A percentile compares a stretch with the other conserved stretches of the same genome.
phyloP scores from a whole-genome alignment of 2,329 filamentous ascomycete species.

The Ustulina deusta region DNA sequence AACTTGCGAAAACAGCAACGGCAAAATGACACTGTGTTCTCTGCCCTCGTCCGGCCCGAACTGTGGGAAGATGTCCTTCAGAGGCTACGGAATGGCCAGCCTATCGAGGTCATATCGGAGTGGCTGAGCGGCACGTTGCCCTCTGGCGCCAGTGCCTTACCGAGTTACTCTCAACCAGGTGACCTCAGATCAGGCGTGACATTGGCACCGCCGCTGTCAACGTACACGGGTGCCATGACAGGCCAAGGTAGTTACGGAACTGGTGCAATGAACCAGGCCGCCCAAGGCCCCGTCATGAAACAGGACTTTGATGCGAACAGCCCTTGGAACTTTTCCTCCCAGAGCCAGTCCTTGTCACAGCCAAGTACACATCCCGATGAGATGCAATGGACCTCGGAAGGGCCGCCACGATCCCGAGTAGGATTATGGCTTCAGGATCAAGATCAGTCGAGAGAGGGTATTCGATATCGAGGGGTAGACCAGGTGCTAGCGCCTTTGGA shows the following conservation, averaged over 20 bases:
- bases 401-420: constrained; percentile 60
- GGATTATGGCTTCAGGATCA: constrained; percentile 64
- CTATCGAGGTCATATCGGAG: constrained; percentile 67
- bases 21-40: constrained; percentile 66
- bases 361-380: constrained; percentile 60
- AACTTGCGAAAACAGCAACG: constrained; percentile 65
- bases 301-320: constrained; percentile 59
- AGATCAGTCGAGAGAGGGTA: constrained; percentile 51
- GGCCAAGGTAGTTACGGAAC: constrained; percentile 44
- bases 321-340: constrained; percentile 62
- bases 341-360: constrained; percentile 61
- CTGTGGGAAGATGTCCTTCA: constrained; percentile 67
- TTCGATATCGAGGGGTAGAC: constrained; percentile 58
- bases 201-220: constrained; percentile 48
- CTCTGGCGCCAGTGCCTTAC: constrained; percentile 49
- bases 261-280: constrained; percentile 52
- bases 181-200: constrained; percentile 47
- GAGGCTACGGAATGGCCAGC: constrained; percentile 65
- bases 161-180: constrained; percentile 47
- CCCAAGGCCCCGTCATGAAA: constrained; percentile 51
- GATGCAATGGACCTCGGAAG: constrained; percentile 61
- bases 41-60: constrained; percentile 64
- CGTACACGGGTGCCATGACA: constrained; percentile 39
- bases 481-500: constrained; percentile 62
- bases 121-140: constrained; percentile 59